These are phyloP conservation scores for Pochonia chlamydosporia DNA, from an alignment of 2,329 filamentous ascomycete species.

Conservation along the genomic window DNA sequence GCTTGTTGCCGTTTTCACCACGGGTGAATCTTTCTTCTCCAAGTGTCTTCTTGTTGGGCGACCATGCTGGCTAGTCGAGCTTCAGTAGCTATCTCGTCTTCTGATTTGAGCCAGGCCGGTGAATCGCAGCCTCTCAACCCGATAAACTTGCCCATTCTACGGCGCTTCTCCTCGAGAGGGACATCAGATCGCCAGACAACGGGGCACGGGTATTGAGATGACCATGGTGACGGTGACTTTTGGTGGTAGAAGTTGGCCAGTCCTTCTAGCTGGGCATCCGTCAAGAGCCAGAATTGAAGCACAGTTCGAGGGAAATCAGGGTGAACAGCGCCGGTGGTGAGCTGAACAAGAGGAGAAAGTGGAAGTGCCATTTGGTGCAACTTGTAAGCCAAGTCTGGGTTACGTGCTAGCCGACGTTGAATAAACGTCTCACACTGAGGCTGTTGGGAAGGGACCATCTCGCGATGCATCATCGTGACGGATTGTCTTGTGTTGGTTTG, in stretches of 20 bases:
- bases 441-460: constrained; percentile 22
- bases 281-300: constrained; percentile 69
- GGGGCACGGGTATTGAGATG: constrained; percentile 59
- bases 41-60: constrained; percentile 37
- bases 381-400: constrained; percentile 53
- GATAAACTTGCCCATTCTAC: constrained; percentile 69
- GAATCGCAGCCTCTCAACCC: constrained; percentile 55
- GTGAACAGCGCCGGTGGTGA: constrained; percentile 56
- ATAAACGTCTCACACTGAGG: constrained; percentile 20
- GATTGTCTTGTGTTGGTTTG: too few relatives aligned
- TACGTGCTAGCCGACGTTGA: constrained; percentile 31
- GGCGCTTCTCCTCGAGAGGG: constrained; percentile 60
- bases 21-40: constrained; percentile 38
- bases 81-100: constrained; percentile 43
- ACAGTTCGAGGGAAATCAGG: constrained; percentile 60
- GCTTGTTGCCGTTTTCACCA: constrained; percentile 13
- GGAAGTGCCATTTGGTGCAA: constrained; percentile 59
- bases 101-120: constrained; percentile 31
- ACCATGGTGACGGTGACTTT: constrained; percentile 49
- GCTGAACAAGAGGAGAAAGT: constrained; percentile 61
- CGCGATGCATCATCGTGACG: constrained; percentile 26
- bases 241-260: constrained; percentile 72
- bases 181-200: constrained; percentile 54
- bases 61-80: constrained; percentile 30
- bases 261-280: constrained; percentile 61